Conservation (phyloP, 768 basidiomycete species). For the Psilocybe azurescens region DNA sequence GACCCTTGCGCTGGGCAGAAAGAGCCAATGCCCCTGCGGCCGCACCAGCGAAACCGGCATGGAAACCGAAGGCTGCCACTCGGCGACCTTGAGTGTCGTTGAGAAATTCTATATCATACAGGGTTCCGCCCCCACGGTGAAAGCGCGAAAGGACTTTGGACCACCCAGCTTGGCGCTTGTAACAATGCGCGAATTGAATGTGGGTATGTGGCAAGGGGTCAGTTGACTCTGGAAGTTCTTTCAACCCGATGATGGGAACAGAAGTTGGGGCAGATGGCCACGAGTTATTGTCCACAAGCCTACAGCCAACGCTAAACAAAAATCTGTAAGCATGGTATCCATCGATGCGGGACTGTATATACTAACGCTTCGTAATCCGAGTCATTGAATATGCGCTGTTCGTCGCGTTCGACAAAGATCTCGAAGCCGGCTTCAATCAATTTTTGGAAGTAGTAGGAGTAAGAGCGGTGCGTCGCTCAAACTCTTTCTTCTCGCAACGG, state of each 20-base stretch:
- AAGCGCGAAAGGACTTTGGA: conserved; percentile 84
- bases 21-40: conserved; percentile 88
- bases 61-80: conserved; percentile 97
- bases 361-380: conserved; percentile 91
- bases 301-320: conserved; percentile 84
- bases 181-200: conserved; percentile 98
- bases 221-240: conserved; percentile 88
- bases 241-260: conserved; percentile 90
- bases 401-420: conserved; percentile 90
- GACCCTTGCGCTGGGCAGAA: conserved; percentile 66
- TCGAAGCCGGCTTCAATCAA: conserved; percentile 91
- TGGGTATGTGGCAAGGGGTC: conserved; percentile 91
- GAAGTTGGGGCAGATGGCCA: conserved; percentile 84
- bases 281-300: conserved; percentile 82
- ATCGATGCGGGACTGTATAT: conserved; percentile 4
- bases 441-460: conserved; percentile 90
- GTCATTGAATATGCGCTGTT: conserved; percentile 94
- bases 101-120: conserved; percentile 97
- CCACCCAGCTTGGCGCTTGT: conserved; percentile 97
- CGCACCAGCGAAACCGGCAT: conserved; percentile 98
- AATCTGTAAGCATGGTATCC: conserved; percentile 14
- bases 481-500: conserved; percentile 95
- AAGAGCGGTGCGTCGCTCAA: conserved; percentile 91
- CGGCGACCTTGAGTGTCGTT: conserved; percentile 84
- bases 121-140: conserved; percentile 76